phyloP scores from a whole-genome alignment of 2,329 filamentous ascomycete genomes.

The Exophiala viscosa region DNA sequence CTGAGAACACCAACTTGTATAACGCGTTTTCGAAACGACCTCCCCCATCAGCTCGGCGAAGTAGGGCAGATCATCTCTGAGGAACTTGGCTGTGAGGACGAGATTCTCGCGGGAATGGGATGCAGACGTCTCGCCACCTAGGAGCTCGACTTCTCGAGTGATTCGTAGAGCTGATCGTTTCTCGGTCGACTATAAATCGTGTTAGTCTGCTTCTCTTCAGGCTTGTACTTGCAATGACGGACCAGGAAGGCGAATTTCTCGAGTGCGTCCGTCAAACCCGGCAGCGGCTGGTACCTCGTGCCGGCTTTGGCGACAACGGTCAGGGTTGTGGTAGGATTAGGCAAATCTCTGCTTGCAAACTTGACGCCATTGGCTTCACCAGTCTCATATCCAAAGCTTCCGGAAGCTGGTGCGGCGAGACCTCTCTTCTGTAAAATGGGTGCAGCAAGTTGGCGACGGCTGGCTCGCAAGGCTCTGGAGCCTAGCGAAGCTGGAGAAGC shows the following conservation, averaged over 20 bases:
- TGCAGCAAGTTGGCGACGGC: conserved; percentile 58
- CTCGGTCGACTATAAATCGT: conserved; percentile 66
- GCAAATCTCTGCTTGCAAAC: conserved; percentile 83
- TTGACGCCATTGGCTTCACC: conserved; percentile 85
- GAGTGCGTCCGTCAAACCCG: conserved; percentile 83
- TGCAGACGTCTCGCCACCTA: conserved; percentile 82
- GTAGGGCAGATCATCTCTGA: conserved; percentile 93
- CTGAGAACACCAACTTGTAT: conserved; percentile 51
- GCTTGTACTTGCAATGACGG: conserved; percentile 30
- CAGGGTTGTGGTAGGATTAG: conserved; percentile 84
- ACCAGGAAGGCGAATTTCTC: conserved; percentile 98
- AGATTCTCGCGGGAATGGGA: conserved; percentile 92
- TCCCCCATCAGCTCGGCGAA: conserved; percentile 94
- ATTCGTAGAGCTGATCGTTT: conserved; percentile 89
- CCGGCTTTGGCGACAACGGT: conserved; percentile 92
- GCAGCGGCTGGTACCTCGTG: conserved; percentile 84
- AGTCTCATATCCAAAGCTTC: conserved; percentile 81
- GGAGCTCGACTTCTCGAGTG: conserved; percentile 88
- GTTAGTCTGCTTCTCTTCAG: conserved; percentile 29
- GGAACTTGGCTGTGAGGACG: conserved; percentile 89
- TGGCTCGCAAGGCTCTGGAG: conserved; percentile 61
- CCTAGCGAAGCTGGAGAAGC: conserved; percentile 64
- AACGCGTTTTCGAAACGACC: conserved; percentile 84
- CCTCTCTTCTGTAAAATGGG: conserved; percentile 54
- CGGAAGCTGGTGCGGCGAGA: conserved; percentile 65